Conservation (phyloP, 2,329 filamentous ascomycete species). For the Eutypa lata region DNA sequence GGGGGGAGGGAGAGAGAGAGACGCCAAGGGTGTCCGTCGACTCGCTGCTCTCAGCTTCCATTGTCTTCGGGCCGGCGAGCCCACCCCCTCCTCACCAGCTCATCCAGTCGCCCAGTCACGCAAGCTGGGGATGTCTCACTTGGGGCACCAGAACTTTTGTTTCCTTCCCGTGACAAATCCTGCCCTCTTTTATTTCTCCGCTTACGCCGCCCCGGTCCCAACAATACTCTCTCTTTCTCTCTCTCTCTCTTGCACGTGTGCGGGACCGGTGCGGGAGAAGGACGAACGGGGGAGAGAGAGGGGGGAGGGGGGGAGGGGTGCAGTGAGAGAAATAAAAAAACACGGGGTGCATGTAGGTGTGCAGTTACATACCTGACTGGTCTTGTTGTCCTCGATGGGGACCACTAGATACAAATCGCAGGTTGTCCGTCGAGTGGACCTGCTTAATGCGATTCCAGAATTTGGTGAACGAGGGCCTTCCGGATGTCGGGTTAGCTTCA, state of each 20-base stretch:
- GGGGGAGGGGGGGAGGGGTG: neutral
- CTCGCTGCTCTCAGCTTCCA: neutral
- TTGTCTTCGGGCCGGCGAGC: neutral
- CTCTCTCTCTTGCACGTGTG: too few relatives aligned
- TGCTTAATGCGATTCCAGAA: conserved; percentile 46
- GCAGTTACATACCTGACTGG: conserved; percentile 18
- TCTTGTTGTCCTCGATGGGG: conserved; percentile 12
- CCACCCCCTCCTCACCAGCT: too few relatives aligned
- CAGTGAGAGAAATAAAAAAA: neutral
- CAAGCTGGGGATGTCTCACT: neutral
- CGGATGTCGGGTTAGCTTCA: conserved; percentile 8
- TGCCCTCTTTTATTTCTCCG: neutral
- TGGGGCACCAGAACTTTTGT: neutral
- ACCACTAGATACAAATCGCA: conserved; percentile 34
- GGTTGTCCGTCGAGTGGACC: conserved; percentile 26
- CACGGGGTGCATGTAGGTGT: neutral
- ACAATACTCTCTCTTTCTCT: too few relatives aligned
- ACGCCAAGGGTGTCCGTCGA: neutral
- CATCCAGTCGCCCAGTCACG: neutral
- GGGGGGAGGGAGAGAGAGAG: too few relatives aligned
- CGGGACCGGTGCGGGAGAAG: neutral
- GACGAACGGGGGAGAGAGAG: neutral
- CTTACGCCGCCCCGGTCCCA: neutral
- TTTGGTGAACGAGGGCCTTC: conserved; percentile 43
- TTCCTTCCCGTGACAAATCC: neutral